Evolutionary conservation across 257 asterid genomes (phyloP).

Genomic region (Vinca minor): DNA sequence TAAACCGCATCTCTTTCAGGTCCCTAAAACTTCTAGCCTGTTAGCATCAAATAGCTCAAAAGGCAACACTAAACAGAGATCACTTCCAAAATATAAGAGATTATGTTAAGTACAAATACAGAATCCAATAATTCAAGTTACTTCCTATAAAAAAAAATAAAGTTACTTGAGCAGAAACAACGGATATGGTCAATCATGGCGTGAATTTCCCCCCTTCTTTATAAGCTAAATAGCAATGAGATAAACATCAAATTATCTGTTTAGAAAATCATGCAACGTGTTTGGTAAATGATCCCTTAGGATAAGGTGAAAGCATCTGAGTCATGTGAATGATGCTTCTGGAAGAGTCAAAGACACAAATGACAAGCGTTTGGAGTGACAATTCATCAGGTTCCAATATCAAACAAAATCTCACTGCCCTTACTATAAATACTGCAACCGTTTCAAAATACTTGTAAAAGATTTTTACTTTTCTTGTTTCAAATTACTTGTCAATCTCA

Average conservation of each 20-base stretch:
- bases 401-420: neutral
- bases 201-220: neutral
- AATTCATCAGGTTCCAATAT: conserved; percentile 9
- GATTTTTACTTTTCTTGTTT: no score
- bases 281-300: neutral
- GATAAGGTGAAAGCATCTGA: conserved; percentile 7
- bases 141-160: no score
- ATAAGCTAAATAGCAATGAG: neutral
- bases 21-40: neutral
- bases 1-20: neutral
- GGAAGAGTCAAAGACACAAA: neutral
- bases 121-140: no score
- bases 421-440: no score
- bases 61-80: neutral
- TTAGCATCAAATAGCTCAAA: neutral
- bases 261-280: neutral
- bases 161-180: neutral
- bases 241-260: neutral
- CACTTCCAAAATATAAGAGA: no score
- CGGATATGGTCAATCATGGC: neutral
- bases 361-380: conserved; percentile 8
- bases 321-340: no score
- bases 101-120: neutral
- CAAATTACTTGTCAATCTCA: no score
- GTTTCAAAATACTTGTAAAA: no score